Conservation (phyloP, 257 asterid genomes). For the Agastache rugosa region DNA sequence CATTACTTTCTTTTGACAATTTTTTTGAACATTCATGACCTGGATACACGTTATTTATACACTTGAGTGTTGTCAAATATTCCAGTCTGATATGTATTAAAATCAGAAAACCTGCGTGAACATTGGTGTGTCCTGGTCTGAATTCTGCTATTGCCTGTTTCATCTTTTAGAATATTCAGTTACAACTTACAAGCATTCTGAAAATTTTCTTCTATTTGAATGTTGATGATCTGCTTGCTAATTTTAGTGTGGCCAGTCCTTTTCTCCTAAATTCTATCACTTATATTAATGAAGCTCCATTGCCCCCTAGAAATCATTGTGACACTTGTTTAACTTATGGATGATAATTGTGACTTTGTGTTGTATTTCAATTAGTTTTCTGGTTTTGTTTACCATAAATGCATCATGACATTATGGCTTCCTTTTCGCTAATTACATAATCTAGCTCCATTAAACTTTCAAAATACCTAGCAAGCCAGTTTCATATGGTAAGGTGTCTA, state of each 20-base stretch:
- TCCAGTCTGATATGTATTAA: slow-evolving; percentile 3
- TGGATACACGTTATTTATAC: neutral
- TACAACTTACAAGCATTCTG: neutral
- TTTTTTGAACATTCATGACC: neutral
- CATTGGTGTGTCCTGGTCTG: neutral
- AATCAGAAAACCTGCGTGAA: neutral
- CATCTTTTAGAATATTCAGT: neutral
- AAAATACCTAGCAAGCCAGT: slow-evolving; percentile 10
- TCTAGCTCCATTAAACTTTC: neutral
- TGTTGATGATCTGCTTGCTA: neutral
- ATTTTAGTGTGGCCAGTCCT: neutral
- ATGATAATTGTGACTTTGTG: neutral
- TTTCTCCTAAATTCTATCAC: neutral
- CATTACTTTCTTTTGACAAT: neutral
- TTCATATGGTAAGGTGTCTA: too few relatives aligned
- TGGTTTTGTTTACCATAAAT: neutral
- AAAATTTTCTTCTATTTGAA: neutral
- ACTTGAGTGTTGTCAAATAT: neutral
- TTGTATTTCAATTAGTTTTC: slow-evolving; percentile 20
- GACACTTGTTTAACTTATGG: neutral
- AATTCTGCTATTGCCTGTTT: slow-evolving; percentile 13
- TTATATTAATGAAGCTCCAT: slow-evolving; percentile 10
- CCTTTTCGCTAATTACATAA: neutral
- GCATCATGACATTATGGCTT: neutral
- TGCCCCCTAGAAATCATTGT: neutral